Percentiles rank a stretch among this genome's conserved stretches.
Conservation (phyloP, 306 rosid species). For the Trichosanthes truncata region DNA sequence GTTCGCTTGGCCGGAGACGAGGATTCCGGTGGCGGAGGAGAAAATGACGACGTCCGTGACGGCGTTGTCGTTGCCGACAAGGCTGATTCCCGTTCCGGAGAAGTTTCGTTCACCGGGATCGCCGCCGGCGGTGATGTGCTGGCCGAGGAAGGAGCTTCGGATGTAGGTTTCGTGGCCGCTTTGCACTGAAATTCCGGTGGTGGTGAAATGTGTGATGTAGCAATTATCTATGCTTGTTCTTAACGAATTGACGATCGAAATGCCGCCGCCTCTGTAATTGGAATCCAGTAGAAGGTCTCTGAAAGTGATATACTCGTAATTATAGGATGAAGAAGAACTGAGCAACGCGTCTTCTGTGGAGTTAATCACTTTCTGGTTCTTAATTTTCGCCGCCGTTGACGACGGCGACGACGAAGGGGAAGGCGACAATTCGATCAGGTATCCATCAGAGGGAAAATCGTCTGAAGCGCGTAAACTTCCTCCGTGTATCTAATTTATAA, state of each 20-base stretch:
- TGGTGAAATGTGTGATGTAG: conserved; percentile 74
- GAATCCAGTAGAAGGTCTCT: conserved; percentile 66
- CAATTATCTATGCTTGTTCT: conserved; percentile 76
- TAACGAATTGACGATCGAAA: conserved; percentile 64
- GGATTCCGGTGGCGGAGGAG: conserved; percentile 58
- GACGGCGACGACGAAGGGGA: conserved; percentile 20
- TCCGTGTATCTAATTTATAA: conserved; percentile 57
- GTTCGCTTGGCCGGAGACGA: conserved; percentile 72
- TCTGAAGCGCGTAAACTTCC: conserved; percentile 71
- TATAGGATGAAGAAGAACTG: conserved; percentile 45
- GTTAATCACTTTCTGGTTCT: neutral
- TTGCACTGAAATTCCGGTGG: conserved; percentile 54
- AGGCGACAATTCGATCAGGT: conserved; percentile 61
- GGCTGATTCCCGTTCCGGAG: conserved; percentile 66
- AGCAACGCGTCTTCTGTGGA: conserved; percentile 12
- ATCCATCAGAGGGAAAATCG: conserved; percentile 43
- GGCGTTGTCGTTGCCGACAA: conserved; percentile 66
- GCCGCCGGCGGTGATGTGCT: conserved; percentile 75
- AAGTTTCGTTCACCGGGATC: conserved; percentile 50
- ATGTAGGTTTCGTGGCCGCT: conserved; percentile 89
- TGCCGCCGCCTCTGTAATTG: conserved; percentile 78
- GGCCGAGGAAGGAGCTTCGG: conserved; percentile 75
- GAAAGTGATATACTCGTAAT: conserved; percentile 63
- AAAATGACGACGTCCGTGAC: conserved; percentile 78
- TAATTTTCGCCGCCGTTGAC: neutral